Conservation (phyloP, 139 green algal species). For the Auxenochlorella pyrenoidosa region DNA sequence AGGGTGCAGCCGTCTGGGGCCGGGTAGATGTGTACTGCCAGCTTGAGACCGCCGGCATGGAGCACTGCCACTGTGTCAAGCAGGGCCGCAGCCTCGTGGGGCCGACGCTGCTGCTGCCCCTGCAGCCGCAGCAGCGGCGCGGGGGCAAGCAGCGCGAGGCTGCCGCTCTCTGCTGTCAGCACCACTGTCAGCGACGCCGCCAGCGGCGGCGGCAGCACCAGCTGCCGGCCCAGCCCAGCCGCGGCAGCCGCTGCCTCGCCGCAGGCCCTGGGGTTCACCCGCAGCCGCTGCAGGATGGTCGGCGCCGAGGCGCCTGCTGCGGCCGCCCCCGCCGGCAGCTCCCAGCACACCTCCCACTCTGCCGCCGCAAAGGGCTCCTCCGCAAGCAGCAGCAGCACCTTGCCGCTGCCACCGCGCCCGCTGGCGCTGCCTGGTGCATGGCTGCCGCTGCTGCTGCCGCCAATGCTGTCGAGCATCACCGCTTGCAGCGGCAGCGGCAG, state of each 20-base stretch:
- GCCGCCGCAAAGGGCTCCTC: background rate
- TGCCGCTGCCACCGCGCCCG: background rate
- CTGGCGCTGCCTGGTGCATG: background rate
- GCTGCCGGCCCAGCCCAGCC: background rate
- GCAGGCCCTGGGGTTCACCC: conserved; percentile 34
- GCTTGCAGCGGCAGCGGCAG: background rate
- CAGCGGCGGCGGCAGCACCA: background rate
- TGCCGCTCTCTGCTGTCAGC: conserved; percentile 20
- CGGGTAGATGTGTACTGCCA: conserved; percentile 25
- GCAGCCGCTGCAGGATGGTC: conserved; percentile 29
- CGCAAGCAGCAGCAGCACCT: background rate
- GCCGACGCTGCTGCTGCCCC: background rate
- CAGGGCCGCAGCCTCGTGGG: background rate
- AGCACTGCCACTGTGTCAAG: conserved; percentile 10
- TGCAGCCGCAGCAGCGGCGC: conserved; percentile 7
- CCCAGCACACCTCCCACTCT: conserved; percentile 20
- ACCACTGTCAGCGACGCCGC: conserved; percentile 39
- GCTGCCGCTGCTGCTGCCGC: background rate
- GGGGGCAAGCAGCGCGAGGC: conserved; percentile 21
- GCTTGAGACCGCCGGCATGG: background rate
- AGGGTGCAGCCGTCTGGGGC: background rate
- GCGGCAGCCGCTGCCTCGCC: background rate
- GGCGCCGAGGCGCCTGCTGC: background rate
- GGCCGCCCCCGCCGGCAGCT: background rate
- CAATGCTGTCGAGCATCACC: background rate